Conservation (phyloP, 164 flowering plant species). For the Cinnamomum micranthum region DNA sequence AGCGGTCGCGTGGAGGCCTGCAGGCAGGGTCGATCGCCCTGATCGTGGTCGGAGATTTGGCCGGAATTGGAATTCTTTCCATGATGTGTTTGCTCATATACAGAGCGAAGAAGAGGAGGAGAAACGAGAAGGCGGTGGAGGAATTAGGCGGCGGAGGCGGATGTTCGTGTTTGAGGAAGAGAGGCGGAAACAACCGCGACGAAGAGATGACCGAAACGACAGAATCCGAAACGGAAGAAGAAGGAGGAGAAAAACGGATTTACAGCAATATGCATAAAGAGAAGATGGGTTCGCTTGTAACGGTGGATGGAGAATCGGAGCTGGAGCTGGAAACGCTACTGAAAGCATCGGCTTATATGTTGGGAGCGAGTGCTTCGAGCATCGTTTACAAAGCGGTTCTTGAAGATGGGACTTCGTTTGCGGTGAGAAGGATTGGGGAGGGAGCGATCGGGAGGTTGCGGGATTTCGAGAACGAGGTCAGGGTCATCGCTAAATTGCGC, state of each 20-base stretch:
- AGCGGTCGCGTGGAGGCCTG: constrained; percentile 2
- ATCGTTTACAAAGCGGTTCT: constrained; percentile 93
- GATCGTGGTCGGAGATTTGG: constrained; percentile 15
- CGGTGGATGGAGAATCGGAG: constrained; percentile 51
- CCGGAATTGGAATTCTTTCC: constrained; percentile 10
- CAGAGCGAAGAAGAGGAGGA: constrained; percentile 9
- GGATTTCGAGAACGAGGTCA: constrained; percentile 79
- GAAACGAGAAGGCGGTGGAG: background rate
- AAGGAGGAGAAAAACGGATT: background rate
- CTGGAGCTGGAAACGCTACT: constrained; percentile 79
- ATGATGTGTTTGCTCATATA: constrained; percentile 7
- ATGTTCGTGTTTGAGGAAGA: constrained; percentile 39
- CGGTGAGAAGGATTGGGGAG: constrained; percentile 79
- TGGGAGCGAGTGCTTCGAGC: constrained; percentile 85
- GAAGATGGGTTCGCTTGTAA: constrained; percentile 11
- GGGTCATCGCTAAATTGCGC: constrained; percentile 61
- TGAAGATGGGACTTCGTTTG: constrained; percentile 59
- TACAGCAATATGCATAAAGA: background rate
- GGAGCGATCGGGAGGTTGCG: constrained; percentile 53
- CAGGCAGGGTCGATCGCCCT: constrained; percentile 12
- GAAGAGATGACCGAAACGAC: constrained; percentile 12
- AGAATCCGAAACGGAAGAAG: constrained; percentile 17
- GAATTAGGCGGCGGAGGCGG: constrained; percentile 3
- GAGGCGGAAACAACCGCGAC: constrained; percentile 11
- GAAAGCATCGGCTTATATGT: constrained; percentile 86